Evolutionary conservation across 495 filamentous ascomycete genomes (phyloP).

Genomic region (Apodospora peruviana): DNA sequence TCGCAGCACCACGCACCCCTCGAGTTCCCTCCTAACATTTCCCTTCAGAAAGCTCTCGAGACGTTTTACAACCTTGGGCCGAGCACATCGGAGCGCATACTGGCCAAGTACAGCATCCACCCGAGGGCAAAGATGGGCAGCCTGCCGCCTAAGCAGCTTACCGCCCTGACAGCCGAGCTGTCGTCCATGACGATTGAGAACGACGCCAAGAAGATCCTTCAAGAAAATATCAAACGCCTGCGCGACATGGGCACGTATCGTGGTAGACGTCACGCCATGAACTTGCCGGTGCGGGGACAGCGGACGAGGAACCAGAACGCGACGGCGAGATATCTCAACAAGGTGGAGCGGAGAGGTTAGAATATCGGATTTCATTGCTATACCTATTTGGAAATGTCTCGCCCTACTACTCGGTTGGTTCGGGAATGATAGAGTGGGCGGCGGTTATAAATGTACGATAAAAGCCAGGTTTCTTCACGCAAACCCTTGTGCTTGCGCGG

Average conservation of each 20-base stretch:
- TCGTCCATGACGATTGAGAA: conserved; percentile 93
- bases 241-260: conserved; percentile 89
- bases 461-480: too few species aligned
- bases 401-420: too few species aligned
- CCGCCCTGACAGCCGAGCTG: conserved; percentile 74
- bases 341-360: conserved; percentile 59
- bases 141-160: conserved; percentile 64
- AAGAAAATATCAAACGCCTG: conserved; percentile 80
- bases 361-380: neutral
- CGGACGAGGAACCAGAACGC: conserved; percentile 76
- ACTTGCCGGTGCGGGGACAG: conserved; percentile 82
- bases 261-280: conserved; percentile 85
- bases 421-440: too few species aligned
- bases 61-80: conserved; percentile 86
- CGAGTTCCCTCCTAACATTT: neutral
- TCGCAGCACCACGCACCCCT: neutral
- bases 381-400: too few species aligned
- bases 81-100: conserved; percentile 61
- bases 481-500: too few species aligned
- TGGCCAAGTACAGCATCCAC: conserved; percentile 85
- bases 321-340: conserved; percentile 76
- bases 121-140: conserved; percentile 67
- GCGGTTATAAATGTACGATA: too few species aligned
- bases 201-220: conserved; percentile 67
- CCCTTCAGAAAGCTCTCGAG: conserved; percentile 69